Conservation (phyloP, 2,329 filamentous ascomycete species). For the Mycosphaerelloides madeirae region DNA sequence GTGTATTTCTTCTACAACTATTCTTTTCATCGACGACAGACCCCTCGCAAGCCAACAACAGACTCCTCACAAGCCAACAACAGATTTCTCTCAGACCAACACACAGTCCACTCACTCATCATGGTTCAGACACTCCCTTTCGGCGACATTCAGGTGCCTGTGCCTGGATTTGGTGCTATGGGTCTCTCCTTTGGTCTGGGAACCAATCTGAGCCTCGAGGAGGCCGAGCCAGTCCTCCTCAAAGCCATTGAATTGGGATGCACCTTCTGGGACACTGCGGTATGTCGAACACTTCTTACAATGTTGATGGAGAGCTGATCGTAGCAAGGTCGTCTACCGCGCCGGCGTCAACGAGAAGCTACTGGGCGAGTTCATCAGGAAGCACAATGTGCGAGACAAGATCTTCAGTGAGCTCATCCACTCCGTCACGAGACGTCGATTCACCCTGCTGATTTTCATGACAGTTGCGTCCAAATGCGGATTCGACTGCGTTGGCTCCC, state of each 20-base stretch:
- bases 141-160: slow-evolving; percentile 7
- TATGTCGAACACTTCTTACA: slow-evolving; percentile 1
- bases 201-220: slow-evolving; percentile 39
- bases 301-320: too few relatives aligned
- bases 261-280: slow-evolving; percentile 28
- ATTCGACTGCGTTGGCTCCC: slow-evolving; percentile 35
- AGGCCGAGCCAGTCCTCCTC: slow-evolving; percentile 47
- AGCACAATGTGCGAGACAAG: slow-evolving; percentile 49
- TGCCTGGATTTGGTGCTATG: slow-evolving; percentile 49
- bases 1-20: too few relatives aligned
- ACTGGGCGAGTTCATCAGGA: slow-evolving; percentile 48
- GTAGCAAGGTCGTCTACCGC: slow-evolving; percentile 41
- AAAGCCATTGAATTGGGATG: slow-evolving; percentile 41
- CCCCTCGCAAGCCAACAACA: too few relatives aligned
- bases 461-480: slow-evolving; percentile 49
- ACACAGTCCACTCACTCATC: too few relatives aligned
- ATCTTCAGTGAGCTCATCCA: slow-evolving; percentile 40
- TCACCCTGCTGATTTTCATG: background rate
- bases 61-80: too few relatives aligned
- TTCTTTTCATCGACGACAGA: too few relatives aligned
- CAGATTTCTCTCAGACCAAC: too few relatives aligned
- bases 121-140: slow-evolving; percentile 14
- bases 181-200: slow-evolving; percentile 45
- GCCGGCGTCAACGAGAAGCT: slow-evolving; percentile 49
- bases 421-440: too few relatives aligned